Base-by-base conservation (phyloP, 768 basidiomycete species). In the Collybia sordida region DNA sequence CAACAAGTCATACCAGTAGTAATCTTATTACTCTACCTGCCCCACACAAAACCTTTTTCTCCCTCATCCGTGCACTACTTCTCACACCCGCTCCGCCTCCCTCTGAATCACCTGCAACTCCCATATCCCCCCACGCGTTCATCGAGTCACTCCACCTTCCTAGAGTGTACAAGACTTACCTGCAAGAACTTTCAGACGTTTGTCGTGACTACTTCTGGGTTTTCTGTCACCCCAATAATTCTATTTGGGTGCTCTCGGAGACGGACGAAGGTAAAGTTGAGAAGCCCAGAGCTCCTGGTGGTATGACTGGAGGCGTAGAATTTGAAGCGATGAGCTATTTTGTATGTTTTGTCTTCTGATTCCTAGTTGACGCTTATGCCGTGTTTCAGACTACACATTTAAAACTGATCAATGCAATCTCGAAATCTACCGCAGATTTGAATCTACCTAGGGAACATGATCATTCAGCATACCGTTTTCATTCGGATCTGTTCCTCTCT, bases 261-360 rank as follows among this genome's bases (percentile, higher is more conserved):
- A 87, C 90, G 2, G 92, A 98, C 63, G 88, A 93, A 62, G 80
- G 72, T 2, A 81, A 82, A 52, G 92, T 93, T 3, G 95, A 97
- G 69, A 89, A 86, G 61, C 93, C 93, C 12, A 78, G 89, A 49
- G 96, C 97, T 11, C 97, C 97, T 2, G 93, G 94, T 4, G 96
- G 97, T 14, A 98, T 98, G 86, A 98, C 97, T 0, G 97, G 96
- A 5, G 97, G 97, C 4, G 97, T 99, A 11, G 97, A 99, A 63
- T 95, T 87, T 62, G 97, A 99, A 70, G 96, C 96, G 3, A 96
- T 98, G 85, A 80, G 81, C 14, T 98, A 98, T 67, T 83, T 95
- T 60, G 96, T 98, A 59, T 56, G 90, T 28, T 73, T 37, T n/a
- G 47, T 42, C 12, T 27, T 52, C 47, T 46, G 34, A 23, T 19